Conservation (phyloP, 352 stramenopile genomes). For the Globisporangium parvum region DNA sequence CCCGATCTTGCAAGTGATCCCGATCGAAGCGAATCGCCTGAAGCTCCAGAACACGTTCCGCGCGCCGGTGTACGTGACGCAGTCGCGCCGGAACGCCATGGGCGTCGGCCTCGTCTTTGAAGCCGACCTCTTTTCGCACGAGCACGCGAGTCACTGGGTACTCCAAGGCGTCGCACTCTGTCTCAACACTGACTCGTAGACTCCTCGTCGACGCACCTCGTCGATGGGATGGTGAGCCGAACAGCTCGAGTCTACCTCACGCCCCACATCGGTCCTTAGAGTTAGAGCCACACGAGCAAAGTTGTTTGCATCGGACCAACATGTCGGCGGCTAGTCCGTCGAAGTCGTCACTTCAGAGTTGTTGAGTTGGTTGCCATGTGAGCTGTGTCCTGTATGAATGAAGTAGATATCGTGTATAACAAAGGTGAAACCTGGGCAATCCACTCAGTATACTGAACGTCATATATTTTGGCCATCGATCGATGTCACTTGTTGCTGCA, state of each 20-base stretch:
- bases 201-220: not conserved
- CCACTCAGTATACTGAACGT: too few relatives aligned
- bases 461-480: too few relatives aligned
- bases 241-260: not conserved
- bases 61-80: constrained; percentile 95
- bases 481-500: too few relatives aligned
- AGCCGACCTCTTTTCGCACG: constrained; percentile 87
- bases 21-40: constrained; percentile 92
- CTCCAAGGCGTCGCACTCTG: constrained; percentile 91
- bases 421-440: too few relatives aligned
- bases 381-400: too few relatives aligned
- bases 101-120: constrained; percentile 94
- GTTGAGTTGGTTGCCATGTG: too few relatives aligned
- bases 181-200: constrained; percentile 89
- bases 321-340: too few relatives aligned
- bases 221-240: not conserved
- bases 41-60: constrained; percentile 95
- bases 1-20: constrained; percentile 93
- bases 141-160: constrained; percentile 93
- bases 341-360: too few relatives aligned
- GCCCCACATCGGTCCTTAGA: too few relatives aligned
- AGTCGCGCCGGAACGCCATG: constrained; percentile 93
- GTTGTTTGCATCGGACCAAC: too few relatives aligned
- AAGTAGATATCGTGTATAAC: too few relatives aligned
- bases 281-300: too few relatives aligned